Conservation (phyloP, 345 rosid genomes). For the Noccaea bulbosa region DNA sequence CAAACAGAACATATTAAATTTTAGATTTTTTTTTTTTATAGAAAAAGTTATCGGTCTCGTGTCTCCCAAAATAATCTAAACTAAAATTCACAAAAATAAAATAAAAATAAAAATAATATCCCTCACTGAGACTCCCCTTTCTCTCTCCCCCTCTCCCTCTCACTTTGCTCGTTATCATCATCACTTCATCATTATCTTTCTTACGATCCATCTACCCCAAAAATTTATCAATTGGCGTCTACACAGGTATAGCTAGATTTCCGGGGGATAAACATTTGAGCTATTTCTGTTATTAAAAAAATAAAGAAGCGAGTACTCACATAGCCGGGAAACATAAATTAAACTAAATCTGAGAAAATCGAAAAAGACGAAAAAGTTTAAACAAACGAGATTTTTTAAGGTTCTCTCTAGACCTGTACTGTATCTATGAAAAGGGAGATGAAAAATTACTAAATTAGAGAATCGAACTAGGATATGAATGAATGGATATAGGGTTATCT, state of each 20-base stretch:
- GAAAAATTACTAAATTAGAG: background rate
- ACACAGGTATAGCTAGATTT: slow-evolving; percentile 42
- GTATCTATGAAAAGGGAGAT: slow-evolving; percentile 16
- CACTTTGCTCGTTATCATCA: slow-evolving; percentile 36
- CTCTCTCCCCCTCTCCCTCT: slow-evolving; percentile 42
- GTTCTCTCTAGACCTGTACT: background rate
- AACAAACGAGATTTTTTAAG: background rate
- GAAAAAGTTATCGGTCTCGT: background rate
- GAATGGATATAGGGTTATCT: background rate
- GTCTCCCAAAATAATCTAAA: slow-evolving; percentile 41
- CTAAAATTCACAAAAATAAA: slow-evolving; percentile 22
- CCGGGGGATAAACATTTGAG: slow-evolving; percentile 47
- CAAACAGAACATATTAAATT: slow-evolving; percentile 43
- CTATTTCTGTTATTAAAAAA: background rate
- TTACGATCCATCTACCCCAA: slow-evolving; percentile 39
- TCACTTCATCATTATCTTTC: slow-evolving; percentile 46
- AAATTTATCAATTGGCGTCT: slow-evolving; percentile 7
- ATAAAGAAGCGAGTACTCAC: background rate
- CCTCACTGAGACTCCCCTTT: background rate
- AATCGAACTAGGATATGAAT: background rate
- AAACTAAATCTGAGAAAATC: background rate
- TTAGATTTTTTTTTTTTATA: background rate
- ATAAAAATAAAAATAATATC: slow-evolving; percentile 43
- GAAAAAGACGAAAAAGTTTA: background rate
- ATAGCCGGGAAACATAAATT: background rate